Base-by-base conservation (phyloP, 2,329 filamentous ascomycete species). In the Pestalotiopsis sp. region DNA sequence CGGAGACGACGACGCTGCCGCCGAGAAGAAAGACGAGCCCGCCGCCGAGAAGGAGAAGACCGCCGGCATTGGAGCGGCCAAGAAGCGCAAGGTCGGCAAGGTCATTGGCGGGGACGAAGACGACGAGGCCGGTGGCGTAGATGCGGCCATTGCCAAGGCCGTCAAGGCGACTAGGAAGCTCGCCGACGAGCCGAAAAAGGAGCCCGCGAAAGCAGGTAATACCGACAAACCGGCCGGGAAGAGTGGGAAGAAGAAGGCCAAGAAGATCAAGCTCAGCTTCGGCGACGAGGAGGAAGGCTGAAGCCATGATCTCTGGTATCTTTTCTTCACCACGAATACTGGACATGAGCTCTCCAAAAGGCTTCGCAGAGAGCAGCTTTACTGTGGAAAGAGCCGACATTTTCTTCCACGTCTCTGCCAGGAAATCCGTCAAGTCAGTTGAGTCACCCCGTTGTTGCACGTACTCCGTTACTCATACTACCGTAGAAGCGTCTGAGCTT, bases 251-350 rank as follows among this genome's bases (percentile, higher is more conserved):
- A 89, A 90, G 77, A 86, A 86, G 78, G 80, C 82, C 4, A 88
- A 88, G 78, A 91, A 91, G 81, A 87, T 92, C 69, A 91, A 91
- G 80, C 81, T 92, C 60, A 92, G 90, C 78, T 92, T 92, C 75
- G 87, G 87, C 31, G 86, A 91, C 68, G 88, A 90, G 20, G 87
- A 90, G 23, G 87, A 89, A 41, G 83, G 80, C 23, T 80, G 80
- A 82, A 45, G n/a, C 41, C 49, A 17, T 36, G n/a, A 17, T 36
- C 57, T 9, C 4, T 31, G 25, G 13, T 9, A 59, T 36, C 57
- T 38, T 61, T 36, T 36, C 31, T 36, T 36, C 31, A 9, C 31
- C 31, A 36, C 31, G 31, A 36, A 36, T 9, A 9, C 31, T 36
- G 6, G 31, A 7, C 7, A 36, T 36, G 31, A 36, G 9, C 7